Conservation (phyloP, 2,329 filamentous ascomycete genomes). For the Alternaria gaisen region DNA sequence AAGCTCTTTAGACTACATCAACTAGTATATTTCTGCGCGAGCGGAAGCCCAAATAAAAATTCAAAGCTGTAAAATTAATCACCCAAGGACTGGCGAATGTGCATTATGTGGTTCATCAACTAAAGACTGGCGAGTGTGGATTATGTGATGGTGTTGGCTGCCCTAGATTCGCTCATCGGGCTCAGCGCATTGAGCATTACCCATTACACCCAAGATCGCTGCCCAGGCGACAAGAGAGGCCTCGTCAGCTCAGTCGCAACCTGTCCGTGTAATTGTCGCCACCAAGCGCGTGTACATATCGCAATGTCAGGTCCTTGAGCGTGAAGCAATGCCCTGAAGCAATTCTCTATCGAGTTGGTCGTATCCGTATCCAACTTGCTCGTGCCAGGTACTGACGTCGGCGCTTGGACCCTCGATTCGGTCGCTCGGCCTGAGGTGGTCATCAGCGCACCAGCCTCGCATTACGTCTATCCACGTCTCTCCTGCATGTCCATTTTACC, state of each 20-base stretch:
- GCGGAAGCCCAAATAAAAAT: constrained; percentile 39
- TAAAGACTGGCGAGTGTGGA: no score
- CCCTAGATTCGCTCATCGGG: background rate
- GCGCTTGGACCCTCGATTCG: constrained; percentile 20
- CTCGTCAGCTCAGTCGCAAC: constrained; percentile 13
- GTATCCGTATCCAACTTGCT: background rate
- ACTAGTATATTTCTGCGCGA: constrained; percentile 33
- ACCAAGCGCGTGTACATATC: background rate
- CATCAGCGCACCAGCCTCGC: constrained; percentile 21
- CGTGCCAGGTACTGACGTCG: constrained; percentile 14
- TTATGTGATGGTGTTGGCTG: background rate
- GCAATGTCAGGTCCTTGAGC: background rate
- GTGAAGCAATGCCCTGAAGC: background rate
- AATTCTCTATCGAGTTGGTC: background rate
- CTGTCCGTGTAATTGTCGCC: background rate
- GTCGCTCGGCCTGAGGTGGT: constrained; percentile 18
- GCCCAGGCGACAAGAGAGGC: constrained; percentile 10
- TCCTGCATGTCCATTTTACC: constrained; percentile 18
- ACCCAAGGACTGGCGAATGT: no score
- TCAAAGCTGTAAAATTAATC: constrained; percentile 18
- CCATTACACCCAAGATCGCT: constrained; percentile 12
- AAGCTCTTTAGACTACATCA: constrained; percentile 43
- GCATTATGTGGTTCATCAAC: no score
- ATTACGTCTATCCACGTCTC: constrained; percentile 20
- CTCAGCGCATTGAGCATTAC: constrained; percentile 8